Evolutionary conservation across 139 green algal species (phyloP).

Genomic region (Tetradesmus obliquus): DNA sequence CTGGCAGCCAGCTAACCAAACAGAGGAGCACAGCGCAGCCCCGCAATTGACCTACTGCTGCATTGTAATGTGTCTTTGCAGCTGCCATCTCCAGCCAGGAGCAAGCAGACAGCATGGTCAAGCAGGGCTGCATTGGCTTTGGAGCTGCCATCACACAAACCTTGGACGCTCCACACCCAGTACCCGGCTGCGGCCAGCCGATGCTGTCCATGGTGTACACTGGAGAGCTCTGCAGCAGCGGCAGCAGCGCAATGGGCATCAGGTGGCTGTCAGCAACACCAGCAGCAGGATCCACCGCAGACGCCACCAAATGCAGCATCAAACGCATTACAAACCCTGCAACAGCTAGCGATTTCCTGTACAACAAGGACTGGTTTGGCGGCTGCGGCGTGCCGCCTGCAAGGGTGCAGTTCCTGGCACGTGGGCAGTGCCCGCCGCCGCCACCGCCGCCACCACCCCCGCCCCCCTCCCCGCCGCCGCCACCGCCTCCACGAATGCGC

Average conservation of each 20-base stretch:
- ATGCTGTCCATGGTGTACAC: conserved; percentile 12
- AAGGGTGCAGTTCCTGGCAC: conserved; percentile 23
- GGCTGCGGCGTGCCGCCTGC: conserved; percentile 28
- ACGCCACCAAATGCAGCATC: background rate
- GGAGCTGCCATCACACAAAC: background rate
- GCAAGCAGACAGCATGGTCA: background rate
- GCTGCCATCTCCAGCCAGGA: background rate
- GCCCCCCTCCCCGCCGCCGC: background rate
- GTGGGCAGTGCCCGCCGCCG: conserved; percentile 5
- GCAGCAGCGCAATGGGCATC: background rate
- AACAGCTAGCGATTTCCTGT: background rate
- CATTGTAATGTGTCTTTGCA: background rate
- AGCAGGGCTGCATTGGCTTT: conserved; percentile 13
- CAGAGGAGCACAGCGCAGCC: too few relatives aligned
- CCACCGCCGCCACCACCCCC: background rate
- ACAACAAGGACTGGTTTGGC: conserved; percentile 32
- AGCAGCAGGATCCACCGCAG: background rate
- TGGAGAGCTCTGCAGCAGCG: conserved; percentile 9
- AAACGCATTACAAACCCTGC: background rate
- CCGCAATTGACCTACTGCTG: background rate
- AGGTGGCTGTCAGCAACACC: conserved; percentile 7
- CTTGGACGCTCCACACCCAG: background rate
- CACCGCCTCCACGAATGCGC: background rate
- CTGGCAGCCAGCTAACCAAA: too few relatives aligned
- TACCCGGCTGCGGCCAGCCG: background rate